Percentiles rank a stretch among this genome's conserved stretches.
phyloP scores from a whole-genome alignment of 2,329 filamentous ascomycete genomes.

The Penicillium sp. region DNA sequence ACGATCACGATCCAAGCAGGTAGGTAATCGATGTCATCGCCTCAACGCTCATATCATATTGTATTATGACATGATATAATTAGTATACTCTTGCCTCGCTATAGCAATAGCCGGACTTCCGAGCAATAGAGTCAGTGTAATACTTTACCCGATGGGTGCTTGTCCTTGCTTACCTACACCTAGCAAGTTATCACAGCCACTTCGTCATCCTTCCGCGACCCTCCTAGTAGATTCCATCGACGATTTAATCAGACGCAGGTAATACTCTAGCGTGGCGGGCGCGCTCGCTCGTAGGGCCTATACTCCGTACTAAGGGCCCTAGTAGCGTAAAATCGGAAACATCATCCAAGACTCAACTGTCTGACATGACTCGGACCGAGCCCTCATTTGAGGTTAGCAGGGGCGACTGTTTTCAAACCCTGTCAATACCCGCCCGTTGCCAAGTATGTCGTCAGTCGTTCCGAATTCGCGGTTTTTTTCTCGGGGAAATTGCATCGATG shows the following conservation, averaged over 20 bases:
- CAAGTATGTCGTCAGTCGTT: neutral
- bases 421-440: neutral
- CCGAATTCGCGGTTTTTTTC: neutral
- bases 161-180: neutral
- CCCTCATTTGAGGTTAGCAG: neutral
- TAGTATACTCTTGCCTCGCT: neutral
- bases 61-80: neutral
- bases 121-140: neutral
- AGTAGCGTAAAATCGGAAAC: neutral
- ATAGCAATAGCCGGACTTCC: neutral
- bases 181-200: neutral
- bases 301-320: neutral
- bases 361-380: neutral
- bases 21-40: neutral
- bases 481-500: neutral
- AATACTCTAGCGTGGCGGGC: neutral
- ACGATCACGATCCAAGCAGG: neutral
- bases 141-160: neutral
- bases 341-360: neutral
- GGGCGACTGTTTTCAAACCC: neutral
- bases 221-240: neutral
- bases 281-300: neutral
- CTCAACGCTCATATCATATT: neutral
- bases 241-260: neutral
- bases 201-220: neutral